These are phyloP conservation scores for Pseudogymnoascus sp. DNA, from an alignment of 2,329 filamentous ascomycete genomes.

Conservation along the genomic window DNA sequence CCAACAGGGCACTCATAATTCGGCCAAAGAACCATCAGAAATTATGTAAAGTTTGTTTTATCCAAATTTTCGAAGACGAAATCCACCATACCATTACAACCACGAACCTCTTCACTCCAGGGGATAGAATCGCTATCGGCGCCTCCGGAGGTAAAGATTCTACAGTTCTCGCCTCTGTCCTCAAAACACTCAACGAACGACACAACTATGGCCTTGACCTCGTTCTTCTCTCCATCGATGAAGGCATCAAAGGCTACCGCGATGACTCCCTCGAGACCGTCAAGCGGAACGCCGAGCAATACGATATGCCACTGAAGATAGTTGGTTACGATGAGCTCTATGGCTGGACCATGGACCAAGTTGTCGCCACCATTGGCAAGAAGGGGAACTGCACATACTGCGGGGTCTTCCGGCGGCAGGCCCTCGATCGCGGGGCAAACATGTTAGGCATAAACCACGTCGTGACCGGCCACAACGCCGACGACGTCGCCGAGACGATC, in stretches of 20 bases:
- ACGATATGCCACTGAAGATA: constrained; percentile 85
- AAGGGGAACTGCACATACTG: constrained; percentile 99
- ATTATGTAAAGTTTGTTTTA: constrained; percentile 84
- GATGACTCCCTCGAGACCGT: constrained; percentile 96
- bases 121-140: constrained; percentile 86
- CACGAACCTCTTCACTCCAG: constrained; percentile 70
- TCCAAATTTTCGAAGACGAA: constrained; percentile 81
- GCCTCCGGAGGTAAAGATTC: constrained; percentile 97
- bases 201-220: constrained; percentile 81
- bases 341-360: constrained; percentile 99
- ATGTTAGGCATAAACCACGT: constrained; percentile 84
- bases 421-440: constrained; percentile 84
- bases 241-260: constrained; percentile 93
- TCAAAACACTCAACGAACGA: constrained; percentile 89
- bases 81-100: constrained; percentile 85
- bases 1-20: constrained; percentile 76
- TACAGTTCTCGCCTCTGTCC: constrained; percentile 85
- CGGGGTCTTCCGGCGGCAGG: constrained; percentile 90
- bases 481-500: constrained; percentile 94
- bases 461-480: constrained; percentile 94
- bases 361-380: constrained; percentile 91
- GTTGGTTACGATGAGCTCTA: constrained; percentile 91
- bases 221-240: constrained; percentile 84
- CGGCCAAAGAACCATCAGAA: constrained; percentile 93
- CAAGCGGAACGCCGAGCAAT: constrained; percentile 85